Evolutionary conservation across 73 alveolate species (phyloP).

Genomic region (Symbiodinium pilosum): DNA sequence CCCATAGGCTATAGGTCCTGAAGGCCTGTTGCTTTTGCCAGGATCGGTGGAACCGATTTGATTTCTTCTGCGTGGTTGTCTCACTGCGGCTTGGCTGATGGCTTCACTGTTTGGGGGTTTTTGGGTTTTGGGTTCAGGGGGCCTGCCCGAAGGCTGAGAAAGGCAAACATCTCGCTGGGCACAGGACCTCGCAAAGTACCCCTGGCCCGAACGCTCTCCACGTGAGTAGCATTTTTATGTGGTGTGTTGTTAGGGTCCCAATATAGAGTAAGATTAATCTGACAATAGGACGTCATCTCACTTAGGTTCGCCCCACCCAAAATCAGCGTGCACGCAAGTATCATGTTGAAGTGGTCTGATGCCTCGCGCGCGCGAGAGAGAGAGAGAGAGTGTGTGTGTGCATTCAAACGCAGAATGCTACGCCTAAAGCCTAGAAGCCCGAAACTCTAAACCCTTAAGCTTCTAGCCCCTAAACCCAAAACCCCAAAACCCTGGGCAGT

Average conservation of each 20-base stretch:
- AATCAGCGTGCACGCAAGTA: neutral
- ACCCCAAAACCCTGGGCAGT: too few relatives aligned
- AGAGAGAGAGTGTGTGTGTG: neutral
- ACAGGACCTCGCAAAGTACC: neutral
- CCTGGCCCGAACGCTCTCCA: neutral
- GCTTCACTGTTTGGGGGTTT: too few relatives aligned
- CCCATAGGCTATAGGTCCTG: neutral
- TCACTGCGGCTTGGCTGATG: constrained; percentile 35
- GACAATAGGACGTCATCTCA: neutral
- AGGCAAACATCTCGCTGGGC: neutral
- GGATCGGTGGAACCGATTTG: constrained; percentile 83
- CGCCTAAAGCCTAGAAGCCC: neutral
- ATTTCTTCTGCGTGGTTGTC: constrained; percentile 73
- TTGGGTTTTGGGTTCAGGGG: too few relatives aligned
- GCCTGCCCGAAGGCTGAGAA: too few relatives aligned
- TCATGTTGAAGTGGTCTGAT: neutral
- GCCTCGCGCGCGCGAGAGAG: neutral
- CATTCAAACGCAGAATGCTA: neutral
- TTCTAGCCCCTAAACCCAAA: neutral
- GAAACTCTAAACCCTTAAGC: neutral
- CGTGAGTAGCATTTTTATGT: neutral
- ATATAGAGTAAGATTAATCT: too few relatives aligned
- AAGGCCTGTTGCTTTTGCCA: neutral
- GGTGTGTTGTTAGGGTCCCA: too few relatives aligned
- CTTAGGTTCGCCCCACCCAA: neutral